These are phyloP conservation scores for Pharus latifolius DNA, from an alignment of 176 grass and related monocot genomes.

Conservation along the genomic window DNA sequence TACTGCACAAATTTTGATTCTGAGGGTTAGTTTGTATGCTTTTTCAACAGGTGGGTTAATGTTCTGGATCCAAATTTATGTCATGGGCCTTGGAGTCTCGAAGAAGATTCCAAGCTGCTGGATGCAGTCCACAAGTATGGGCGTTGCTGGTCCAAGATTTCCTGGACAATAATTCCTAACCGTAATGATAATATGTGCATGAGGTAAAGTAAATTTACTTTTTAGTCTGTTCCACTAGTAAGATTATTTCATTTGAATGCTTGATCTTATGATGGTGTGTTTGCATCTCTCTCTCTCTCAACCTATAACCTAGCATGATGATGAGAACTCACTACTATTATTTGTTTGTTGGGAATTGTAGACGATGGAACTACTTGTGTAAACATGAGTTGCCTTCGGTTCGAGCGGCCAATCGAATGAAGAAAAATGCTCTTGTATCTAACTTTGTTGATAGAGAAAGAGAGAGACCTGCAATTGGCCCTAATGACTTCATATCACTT, in stretches of 20 bases:
- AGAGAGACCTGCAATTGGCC: constrained; percentile 69
- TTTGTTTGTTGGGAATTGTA: constrained; percentile 6
- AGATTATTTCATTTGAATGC: too few species aligned
- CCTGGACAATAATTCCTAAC: constrained; percentile 40
- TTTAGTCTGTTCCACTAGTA: too few species aligned
- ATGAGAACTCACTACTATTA: constrained; percentile 4
- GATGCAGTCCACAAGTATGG: constrained; percentile 47
- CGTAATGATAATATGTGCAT: constrained; percentile 87
- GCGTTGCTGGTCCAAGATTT: constrained; percentile 70
- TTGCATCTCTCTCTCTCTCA: neutral
- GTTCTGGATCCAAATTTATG: constrained; percentile 81
- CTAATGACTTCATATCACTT: constrained; percentile 49
- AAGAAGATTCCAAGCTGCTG: constrained; percentile 74
- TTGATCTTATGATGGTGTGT: constrained; percentile 1
- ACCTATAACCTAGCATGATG: neutral
- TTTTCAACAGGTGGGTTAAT: constrained; percentile 63
- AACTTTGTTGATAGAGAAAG: constrained; percentile 90
- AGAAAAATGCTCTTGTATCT: constrained; percentile 57
- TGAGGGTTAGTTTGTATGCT: constrained; percentile 19
- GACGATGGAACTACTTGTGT: constrained; percentile 56
- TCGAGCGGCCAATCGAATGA: constrained; percentile 47
- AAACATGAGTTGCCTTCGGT: constrained; percentile 29
- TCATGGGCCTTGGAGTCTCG: constrained; percentile 53
- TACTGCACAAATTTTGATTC: neutral
- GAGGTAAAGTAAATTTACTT: constrained; percentile 42